phyloP scores from a whole-genome alignment of 225 moss, liverwort and hornwort species.

The Pseudisothecium myosuroides region DNA sequence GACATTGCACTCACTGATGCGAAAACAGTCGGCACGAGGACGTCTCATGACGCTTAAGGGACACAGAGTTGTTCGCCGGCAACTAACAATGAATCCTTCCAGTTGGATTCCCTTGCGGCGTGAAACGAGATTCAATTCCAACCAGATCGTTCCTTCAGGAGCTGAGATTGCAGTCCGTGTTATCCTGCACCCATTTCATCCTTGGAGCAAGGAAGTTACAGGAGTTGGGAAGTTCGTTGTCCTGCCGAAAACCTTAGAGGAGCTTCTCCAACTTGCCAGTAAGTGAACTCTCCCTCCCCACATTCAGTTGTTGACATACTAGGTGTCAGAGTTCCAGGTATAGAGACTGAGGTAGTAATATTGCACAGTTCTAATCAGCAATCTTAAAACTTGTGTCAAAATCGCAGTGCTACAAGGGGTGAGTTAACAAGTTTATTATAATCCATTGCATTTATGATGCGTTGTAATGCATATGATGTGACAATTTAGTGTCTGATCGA shows the following conservation, averaged over 20 bases:
- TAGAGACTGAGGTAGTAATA: neutral
- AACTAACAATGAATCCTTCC: neutral
- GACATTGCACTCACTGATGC: slow-evolving; percentile 11
- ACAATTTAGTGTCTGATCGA: neutral
- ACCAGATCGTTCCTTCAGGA: neutral
- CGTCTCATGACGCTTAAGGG: neutral
- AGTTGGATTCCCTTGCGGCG: neutral
- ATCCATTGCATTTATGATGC: neutral
- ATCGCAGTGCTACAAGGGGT: neutral
- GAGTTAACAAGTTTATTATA: neutral
- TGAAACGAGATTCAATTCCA: neutral
- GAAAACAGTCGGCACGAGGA: slow-evolving; percentile 4
- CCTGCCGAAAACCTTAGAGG: slow-evolving; percentile 1
- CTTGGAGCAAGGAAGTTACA: slow-evolving; percentile 8
- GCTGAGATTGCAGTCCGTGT: neutral
- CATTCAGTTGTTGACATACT: neutral
- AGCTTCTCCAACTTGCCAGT: slow-evolving; percentile 21
- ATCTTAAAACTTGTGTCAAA: neutral
- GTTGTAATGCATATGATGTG: neutral
- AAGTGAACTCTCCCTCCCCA: neutral
- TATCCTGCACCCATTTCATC: slow-evolving; percentile 9
- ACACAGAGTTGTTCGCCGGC: neutral
- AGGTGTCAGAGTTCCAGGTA: neutral
- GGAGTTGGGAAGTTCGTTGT: slow-evolving; percentile 1
- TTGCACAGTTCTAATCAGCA: neutral